These are phyloP conservation scores for Aspergillus caelatus DNA, from an alignment of 2,329 filamentous ascomycete genomes.

Conservation along the genomic window DNA sequence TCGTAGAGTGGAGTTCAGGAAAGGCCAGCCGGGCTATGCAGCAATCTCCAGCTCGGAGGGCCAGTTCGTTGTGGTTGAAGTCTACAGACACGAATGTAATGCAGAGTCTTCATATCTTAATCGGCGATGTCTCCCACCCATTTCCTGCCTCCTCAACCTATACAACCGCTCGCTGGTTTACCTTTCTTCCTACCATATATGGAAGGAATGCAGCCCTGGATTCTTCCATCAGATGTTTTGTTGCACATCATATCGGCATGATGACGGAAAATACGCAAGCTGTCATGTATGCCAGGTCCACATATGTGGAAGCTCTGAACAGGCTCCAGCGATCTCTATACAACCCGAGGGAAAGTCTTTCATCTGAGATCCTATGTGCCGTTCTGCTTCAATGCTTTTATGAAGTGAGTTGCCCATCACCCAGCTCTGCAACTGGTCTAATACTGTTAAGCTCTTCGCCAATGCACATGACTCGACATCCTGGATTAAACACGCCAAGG, in stretches of 20 bases:
- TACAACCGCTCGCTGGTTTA: constrained; percentile 26
- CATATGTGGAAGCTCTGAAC: constrained; percentile 29
- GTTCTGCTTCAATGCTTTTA: constrained; percentile 35
- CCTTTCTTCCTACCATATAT: constrained; percentile 28
- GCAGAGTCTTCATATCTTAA: constrained; percentile 25
- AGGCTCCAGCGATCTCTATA: constrained; percentile 26
- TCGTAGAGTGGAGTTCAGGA: neutral
- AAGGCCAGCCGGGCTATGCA: neutral
- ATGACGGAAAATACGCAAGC: constrained; percentile 23
- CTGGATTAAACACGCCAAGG: constrained; percentile 36
- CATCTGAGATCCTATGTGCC: constrained; percentile 31
- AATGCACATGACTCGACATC: constrained; percentile 26
- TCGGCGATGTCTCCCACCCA: constrained; percentile 28
- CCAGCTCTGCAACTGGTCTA: too few species aligned
- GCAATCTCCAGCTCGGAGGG: constrained; percentile 7
- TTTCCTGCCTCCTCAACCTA: constrained; percentile 19
- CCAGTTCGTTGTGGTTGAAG: constrained; percentile 1
- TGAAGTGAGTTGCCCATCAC: constrained; percentile 22
- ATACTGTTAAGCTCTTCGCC: constrained; percentile 26
- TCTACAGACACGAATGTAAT: constrained; percentile 24
- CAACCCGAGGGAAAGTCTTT: constrained; percentile 22
- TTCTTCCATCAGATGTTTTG: constrained; percentile 29
- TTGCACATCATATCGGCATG: constrained; percentile 30
- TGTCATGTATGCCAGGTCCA: constrained; percentile 25
- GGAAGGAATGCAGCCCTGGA: constrained; percentile 29